Conservation (phyloP, 495 filamentous ascomycete species). For the Lasiosphaeria hispida region DNA sequence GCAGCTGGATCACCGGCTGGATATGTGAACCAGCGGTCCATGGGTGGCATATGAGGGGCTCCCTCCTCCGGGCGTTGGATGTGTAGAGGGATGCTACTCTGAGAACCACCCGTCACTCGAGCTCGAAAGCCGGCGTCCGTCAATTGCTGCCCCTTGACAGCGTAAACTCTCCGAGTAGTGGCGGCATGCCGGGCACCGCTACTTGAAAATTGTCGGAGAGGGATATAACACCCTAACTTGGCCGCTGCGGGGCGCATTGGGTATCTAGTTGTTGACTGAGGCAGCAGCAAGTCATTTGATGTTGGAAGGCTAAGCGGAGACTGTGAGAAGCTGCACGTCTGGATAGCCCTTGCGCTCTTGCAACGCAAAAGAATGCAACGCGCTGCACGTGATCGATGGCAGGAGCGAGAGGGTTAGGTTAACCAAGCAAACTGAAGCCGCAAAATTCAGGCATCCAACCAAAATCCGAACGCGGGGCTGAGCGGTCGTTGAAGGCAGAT, state of each 20-base stretch:
- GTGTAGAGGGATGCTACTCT: background rate
- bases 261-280: too few relatives aligned
- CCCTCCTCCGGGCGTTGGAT: background rate
- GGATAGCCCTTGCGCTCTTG: too few relatives aligned
- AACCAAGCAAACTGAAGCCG: background rate
- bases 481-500: constrained; percentile 11
- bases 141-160: background rate
- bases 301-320: too few relatives aligned
- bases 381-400: background rate
- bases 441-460: constrained; percentile 12
- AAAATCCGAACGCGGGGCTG: constrained; percentile 14
- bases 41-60: background rate
- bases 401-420: background rate
- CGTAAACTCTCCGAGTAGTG: background rate
- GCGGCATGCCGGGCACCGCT: background rate
- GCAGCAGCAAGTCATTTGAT: too few relatives aligned
- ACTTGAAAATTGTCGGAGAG: too few relatives aligned
- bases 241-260: too few relatives aligned
- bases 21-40: background rate
- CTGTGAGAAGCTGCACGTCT: too few relatives aligned
- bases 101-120: background rate
- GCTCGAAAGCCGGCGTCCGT: too few relatives aligned
- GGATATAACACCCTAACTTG: too few relatives aligned
- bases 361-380: too few relatives aligned
- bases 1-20: too few relatives aligned